Evolutionary conservation across 2,329 filamentous ascomycete genomes (phyloP), one percentile per base, ranked within the genome.

Genomic region (Colletotrichum coccodes): DNA sequence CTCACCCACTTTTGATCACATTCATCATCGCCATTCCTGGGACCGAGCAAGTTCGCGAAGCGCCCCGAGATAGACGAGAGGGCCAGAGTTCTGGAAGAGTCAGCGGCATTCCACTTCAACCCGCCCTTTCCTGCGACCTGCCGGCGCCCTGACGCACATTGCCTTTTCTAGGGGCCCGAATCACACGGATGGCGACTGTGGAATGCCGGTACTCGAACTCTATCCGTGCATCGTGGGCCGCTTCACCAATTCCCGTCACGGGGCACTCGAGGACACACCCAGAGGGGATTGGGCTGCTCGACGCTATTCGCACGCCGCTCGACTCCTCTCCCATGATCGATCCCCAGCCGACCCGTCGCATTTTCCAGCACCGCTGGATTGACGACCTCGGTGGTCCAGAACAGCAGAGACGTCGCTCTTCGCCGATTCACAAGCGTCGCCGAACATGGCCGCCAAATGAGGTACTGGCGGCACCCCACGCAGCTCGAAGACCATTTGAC

Each of bases 161-260:
- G 34, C 54, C 14, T 60, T 30, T 42, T 36, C 44, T 42, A 28
- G 36, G 59, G 18, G 47, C 14, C 9, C 40, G 34, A 42, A 21
- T 30, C 36, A 56, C 18, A 30, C 16, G 16, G 23, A 68, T 64
- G 32, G 26, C 47, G 47, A 40, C 28, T 38, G 21, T 42, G 54
- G 61, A 64, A 65, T 65, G 65, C 49, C 49, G 54, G 54, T 23
- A 60, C 47, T 60, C 65, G 60, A 68, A 65, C 38, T 68, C 54
- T 68, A 60, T 59, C 40, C 40, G 21, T 23, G 32, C 54, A 57
- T 59, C 46, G 34, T 30, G n/a, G n/a, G 18, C 42, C 42, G 12
- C 38, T 23, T 64, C 46, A 23, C 56, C 44, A 18, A 46, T 30
- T 7, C 30, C 8, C 26, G 30, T 53, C 65, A 68, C 38, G 36